Evolutionary conservation across 2,329 filamentous ascomycete species (phyloP).

Genomic region (Fusarium concolor): DNA sequence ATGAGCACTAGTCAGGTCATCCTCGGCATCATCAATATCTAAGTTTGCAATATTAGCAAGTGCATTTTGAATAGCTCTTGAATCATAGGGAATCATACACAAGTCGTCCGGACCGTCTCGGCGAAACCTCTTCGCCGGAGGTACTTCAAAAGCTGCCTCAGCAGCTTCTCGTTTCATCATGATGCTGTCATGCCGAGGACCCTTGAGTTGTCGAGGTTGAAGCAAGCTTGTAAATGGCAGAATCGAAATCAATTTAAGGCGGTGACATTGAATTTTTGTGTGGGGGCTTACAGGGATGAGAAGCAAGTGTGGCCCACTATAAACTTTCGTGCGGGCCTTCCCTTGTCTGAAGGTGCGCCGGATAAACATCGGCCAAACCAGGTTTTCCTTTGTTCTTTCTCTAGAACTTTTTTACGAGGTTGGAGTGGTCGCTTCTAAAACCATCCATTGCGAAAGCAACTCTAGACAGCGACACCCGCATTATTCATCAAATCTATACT

Average conservation of each 20-base stretch:
- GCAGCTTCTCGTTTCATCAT: slow-evolving; percentile 52
- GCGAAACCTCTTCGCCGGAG: slow-evolving; percentile 46
- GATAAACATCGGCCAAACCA: slow-evolving; percentile 49
- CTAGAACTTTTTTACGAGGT: slow-evolving; percentile 49
- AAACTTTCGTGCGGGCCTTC: slow-evolving; percentile 1
- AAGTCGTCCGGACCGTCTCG: slow-evolving; percentile 30
- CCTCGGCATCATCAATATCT: slow-evolving; percentile 51
- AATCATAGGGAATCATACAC: slow-evolving; percentile 34
- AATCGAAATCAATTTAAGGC: slow-evolving; percentile 50
- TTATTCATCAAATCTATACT: slow-evolving; percentile 1
- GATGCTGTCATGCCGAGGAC: slow-evolving; percentile 36
- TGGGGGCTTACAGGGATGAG: slow-evolving; percentile 41
- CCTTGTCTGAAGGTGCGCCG: slow-evolving; percentile 30
- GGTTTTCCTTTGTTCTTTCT: slow-evolving; percentile 40
- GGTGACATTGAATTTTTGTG: slow-evolving; percentile 49
- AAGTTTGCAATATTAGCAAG: slow-evolving; percentile 18
- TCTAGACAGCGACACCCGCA: slow-evolving; percentile 2
- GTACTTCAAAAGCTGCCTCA: slow-evolving; percentile 40
- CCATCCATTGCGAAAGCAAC: slow-evolving; percentile 30
- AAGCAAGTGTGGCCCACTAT: slow-evolving; percentile 8
- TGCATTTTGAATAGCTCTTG: neutral
- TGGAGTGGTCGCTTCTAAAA: slow-evolving; percentile 38
- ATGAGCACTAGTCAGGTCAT: slow-evolving; percentile 48
- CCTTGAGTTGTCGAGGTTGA: slow-evolving; percentile 19
- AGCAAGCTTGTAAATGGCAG: slow-evolving; percentile 45